Evolutionary conservation across 2,329 filamentous ascomycete genomes (phyloP), one percentile per base, ranked within the genome.

Genomic region (Ascochyta koolunga): DNA sequence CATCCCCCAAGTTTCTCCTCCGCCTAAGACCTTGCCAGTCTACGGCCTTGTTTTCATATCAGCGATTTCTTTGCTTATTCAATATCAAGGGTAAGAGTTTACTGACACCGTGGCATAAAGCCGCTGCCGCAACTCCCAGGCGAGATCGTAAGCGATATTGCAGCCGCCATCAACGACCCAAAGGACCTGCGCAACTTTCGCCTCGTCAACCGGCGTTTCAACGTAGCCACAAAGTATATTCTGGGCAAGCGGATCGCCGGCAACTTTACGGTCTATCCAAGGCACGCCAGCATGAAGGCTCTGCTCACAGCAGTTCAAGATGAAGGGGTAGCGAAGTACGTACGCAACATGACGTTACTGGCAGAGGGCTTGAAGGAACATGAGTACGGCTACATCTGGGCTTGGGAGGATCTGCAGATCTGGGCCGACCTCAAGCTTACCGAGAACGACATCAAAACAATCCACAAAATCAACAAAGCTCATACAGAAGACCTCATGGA

Each of bases 391-490:
- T 60, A 50, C 7, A 43, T 32, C 0, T 65, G 60, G 60, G 58
- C 56, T 9, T 63, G 60, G 60, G 58, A 63, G 50, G n/a, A 53
- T n/a, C 31, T 65, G 16, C 13, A 47, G 44, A 25, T 57, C 19
- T 25, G 15, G 19, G 49, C 39, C 19, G 24, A 29, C 0, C 16
- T 53, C 19, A n/a, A 32, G 2, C 15, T 40, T 22, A 49, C 21
- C 6, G 36, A 47, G 1, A 22, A 39, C 2, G 62, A 65, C 21
- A 4, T 38, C 2, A 5, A 46, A 6, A 48, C 58, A 33, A 52
- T 58, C 31, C 9, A 53, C 19, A 9, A 36, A 1, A 40, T 56
- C 48, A 52, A 62, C n/a, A 2, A 33, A 1, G 19, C 25, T 29
- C 61, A 65, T 31, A 24, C 11, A 7, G 10, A 50, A 9, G 59